These are phyloP conservation scores for Canariomyces notabilis DNA, from an alignment of 2,329 filamentous ascomycete species.

Conservation along the genomic window DNA sequence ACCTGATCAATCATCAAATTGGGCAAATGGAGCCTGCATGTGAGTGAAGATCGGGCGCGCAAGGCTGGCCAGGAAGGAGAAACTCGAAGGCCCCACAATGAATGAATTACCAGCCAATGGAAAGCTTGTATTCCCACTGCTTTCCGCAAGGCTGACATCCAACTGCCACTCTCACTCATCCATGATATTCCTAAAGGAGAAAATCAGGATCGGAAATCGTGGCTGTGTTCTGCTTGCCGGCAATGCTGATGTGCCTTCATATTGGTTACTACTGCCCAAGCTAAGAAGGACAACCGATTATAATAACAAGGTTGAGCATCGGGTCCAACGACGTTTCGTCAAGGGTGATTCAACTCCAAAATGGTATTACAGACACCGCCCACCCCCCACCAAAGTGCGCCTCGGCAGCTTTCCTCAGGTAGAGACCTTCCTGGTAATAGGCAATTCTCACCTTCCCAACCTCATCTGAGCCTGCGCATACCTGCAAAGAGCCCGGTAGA, in stretches of 20 bases:
- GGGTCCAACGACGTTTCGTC: too few relatives aligned
- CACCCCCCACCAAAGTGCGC: too few relatives aligned
- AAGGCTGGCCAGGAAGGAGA: not conserved
- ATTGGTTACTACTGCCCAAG: too few relatives aligned
- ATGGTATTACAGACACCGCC: too few relatives aligned
- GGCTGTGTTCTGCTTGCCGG: too few relatives aligned
- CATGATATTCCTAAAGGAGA: too few relatives aligned
- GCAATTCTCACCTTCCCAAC: conserved; percentile 56
- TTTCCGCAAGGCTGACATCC: not conserved
- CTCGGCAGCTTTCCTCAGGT: too few relatives aligned
- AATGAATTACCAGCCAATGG: conserved; percentile 6
- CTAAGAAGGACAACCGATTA: not conserved
- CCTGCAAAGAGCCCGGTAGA: conserved; percentile 76
- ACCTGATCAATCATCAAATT: conserved; percentile 9
- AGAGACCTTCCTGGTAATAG: not conserved
- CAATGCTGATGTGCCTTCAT: too few relatives aligned
- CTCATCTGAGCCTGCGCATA: conserved; percentile 87
- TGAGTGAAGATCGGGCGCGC: not conserved
- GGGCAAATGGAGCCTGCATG: conserved; percentile 3
- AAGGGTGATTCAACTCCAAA: too few relatives aligned
- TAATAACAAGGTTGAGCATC: not conserved
- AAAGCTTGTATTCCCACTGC: not conserved
- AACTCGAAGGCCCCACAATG: conserved; percentile 6
- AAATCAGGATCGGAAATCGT: too few relatives aligned
- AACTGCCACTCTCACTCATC: too few relatives aligned